Base-by-base conservation (phyloP, 306 rosid species). In the Dalbergia oliveri region DNA sequence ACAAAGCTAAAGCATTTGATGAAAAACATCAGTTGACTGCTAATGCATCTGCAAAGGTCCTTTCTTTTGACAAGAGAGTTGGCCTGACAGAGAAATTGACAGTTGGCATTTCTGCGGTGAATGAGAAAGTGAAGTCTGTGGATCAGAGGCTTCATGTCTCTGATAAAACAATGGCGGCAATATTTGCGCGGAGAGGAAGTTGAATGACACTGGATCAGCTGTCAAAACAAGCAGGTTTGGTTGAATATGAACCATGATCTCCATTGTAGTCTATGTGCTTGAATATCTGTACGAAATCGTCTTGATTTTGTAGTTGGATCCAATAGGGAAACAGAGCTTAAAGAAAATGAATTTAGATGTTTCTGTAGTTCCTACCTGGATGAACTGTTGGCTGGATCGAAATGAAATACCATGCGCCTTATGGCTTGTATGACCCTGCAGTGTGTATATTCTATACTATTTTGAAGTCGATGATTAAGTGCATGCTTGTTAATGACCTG, bases 1-100 rank as follows among this genome's bases (percentile, higher is more conserved):
- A 86, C 87, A 94, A 89, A 85, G 98, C 98, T 69, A 94, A 94
- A 89, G 94, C 98, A 82, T 94, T 94, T 88, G 98, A 94, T 79
- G 98, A 92, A 78, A 94, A 92, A 80, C 98, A 94, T 88, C 91
- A 79, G 62, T 85, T 94, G 81, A 86, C 82, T 53, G 93, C 97
- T 16, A 89, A 91, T 89, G 98, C 97, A 63, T 92, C 98, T 68
- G 97, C 90, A 33, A 94, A 85, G 89, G 98, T 91, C 64, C 59
- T 66, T 83, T 92, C 97, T 75, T 91, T 94, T 79, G 97, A 92
- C 86, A 88, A 70, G 89, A 91, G 89, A 80, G 94, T 92, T 51
- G 91, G 97, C 74, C 86, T 94, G 79, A 84, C 97, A 3, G 94
- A 94, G 84, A 94, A 92, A 72, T 87, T 86, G 76, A 91, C 97